A percentile compares a stretch with the other conserved stretches of the same genome.
Conservation (phyloP, 177 flowering plant species). For the Vitis hybrid region DNA sequence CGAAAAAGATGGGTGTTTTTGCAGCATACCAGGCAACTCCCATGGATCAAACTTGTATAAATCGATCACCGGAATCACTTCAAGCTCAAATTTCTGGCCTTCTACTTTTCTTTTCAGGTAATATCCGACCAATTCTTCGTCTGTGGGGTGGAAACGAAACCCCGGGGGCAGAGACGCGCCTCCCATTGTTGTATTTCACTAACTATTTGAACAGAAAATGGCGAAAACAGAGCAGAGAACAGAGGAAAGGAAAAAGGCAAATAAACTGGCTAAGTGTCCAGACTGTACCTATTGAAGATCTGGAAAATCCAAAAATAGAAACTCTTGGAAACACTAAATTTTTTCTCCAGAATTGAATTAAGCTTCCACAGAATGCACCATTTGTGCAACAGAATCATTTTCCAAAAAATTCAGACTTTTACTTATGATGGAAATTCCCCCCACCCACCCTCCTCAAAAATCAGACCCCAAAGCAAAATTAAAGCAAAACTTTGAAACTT, state of each 20-base stretch:
- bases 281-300: constrained; percentile 65
- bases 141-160: constrained; percentile 92
- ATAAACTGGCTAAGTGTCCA: constrained; percentile 44
- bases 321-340: constrained; percentile 57
- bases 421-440: constrained; percentile 22
- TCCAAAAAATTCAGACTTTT: constrained; percentile 19
- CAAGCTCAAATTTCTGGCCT: constrained; percentile 80
- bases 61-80: constrained; percentile 84
- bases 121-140: constrained; percentile 81
- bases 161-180: constrained; percentile 80
- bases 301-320: constrained; percentile 90
- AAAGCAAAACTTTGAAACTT: constrained; percentile 1
- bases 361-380: constrained; percentile 54
- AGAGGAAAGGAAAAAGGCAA: not conserved
- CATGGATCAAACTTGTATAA: constrained; percentile 93
- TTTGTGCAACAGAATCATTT: constrained; percentile 52
- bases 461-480: constrained; percentile 4
- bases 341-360: constrained; percentile 44
- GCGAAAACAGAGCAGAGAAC: constrained; percentile 2
- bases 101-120: constrained; percentile 80
- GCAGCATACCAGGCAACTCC: constrained; percentile 81
- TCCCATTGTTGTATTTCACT: constrained; percentile 41
- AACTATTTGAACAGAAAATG: constrained; percentile 6
- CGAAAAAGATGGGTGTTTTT: not conserved
- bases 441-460: constrained; percentile 16